Conservation (phyloP, 805 yeast genomes). For the Yamadazyma sp. region DNA sequence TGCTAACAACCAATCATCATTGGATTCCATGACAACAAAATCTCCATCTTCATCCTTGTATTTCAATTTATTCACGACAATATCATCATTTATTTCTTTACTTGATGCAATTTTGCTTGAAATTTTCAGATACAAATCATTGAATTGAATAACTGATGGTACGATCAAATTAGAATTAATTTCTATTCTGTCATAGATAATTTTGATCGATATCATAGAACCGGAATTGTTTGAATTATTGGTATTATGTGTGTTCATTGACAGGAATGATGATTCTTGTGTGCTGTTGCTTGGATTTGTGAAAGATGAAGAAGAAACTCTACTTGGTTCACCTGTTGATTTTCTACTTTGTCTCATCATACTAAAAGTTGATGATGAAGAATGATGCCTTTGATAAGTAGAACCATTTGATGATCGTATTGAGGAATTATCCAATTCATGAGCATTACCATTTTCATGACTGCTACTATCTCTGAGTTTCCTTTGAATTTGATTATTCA, state of each 20-base stretch:
- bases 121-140: conserved; percentile 64
- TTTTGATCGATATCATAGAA: conserved; percentile 20
- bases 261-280: conserved; percentile 17
- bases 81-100: conserved; percentile 52
- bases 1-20: conserved; percentile 87
- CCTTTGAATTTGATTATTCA: conserved; percentile 36
- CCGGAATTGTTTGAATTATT: conserved; percentile 1
- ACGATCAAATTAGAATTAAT: conserved; percentile 27
- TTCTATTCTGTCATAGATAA: conserved; percentile 32
- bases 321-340: conserved; percentile 18
- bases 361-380: conserved; percentile 40
- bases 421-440: conserved; percentile 14
- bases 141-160: conserved; percentile 26
- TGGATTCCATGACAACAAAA: conserved; percentile 75
- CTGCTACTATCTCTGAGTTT: conserved; percentile 36
- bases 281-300: conserved; percentile 11
- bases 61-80: conserved; percentile 54
- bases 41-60: conserved; percentile 97
- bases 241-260: conserved; percentile 7
- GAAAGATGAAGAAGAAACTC: conserved; percentile 18
- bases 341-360: conserved; percentile 35
- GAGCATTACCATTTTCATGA: conserved; percentile 15
- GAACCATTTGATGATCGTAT: conserved; percentile 27
- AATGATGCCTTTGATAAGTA: conserved; percentile 35
- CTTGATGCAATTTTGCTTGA: conserved; percentile 47